Base-by-base conservation (phyloP, 345 rosid species). In the Turritis glabra region DNA sequence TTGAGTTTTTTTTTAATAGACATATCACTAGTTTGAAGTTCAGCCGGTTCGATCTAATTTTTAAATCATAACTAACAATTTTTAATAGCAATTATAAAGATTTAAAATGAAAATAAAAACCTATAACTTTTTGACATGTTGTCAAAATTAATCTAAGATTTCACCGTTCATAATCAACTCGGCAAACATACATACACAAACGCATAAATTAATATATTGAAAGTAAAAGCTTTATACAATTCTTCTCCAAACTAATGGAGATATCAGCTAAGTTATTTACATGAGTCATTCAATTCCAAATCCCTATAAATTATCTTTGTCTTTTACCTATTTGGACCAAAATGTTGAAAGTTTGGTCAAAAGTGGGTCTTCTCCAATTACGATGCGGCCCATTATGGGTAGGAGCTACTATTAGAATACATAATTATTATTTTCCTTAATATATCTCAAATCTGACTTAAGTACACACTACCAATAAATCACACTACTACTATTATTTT, bases 381-480 rank as follows among this genome's bases (percentile, higher is more conserved):
- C 80, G 67, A 77, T 71, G 80, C 68, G 72, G 80, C 76, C 80
- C 80, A 71, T 77, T 77, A 56, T 71, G 38, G 66, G 33, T 63
- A 70, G 59, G 56, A 53, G 68, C 60, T 47, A 55, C 7, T 4
- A 56, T 14, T 37, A 57, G 14, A 58, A 37, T 47, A n/a, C 8
- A 41, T 41, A 14, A 7, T 18, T 64, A 67, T 51, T 40, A 55
- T 5, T 17, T 37, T 33, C 46, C 64, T 60, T 40, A 19, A 35
- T n/a, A n/a, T n/a, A 21, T 69, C 26, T 38, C 13, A 62, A 43
- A 62, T 53, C 74, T 25, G 3, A 43, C 3, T 43, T 15, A 2
- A 43, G 17, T 43, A 15, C 18, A 12, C 71, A 53, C 50, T 37
- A 54, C 26, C 53, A 12, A 33, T 65, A 73, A 64, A 44, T 32